These are phyloP conservation scores for Pseudogymnoascus sp. DNA, from an alignment of 2,329 filamentous ascomycete species.

Conservation along the genomic window DNA sequence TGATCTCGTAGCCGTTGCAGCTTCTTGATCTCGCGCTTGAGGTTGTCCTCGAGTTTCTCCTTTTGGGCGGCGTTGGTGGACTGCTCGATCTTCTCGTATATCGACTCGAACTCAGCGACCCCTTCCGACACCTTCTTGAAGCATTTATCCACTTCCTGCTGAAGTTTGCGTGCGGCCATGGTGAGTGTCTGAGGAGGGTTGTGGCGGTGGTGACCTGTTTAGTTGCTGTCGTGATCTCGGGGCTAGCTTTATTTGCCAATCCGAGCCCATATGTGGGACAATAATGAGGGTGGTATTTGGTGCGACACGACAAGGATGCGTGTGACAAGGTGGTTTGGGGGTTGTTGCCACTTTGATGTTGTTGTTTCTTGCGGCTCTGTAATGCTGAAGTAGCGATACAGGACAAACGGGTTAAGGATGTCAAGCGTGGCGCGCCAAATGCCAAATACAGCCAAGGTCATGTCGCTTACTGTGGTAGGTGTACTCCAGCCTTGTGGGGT, in stretches of 20 bases:
- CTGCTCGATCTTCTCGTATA: constrained; percentile 96
- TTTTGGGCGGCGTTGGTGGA: constrained; percentile 91
- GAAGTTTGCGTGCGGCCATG: constrained; percentile 94
- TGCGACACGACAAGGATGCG: constrained; percentile 7
- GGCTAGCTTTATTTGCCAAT: constrained; percentile 19
- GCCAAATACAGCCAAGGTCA: constrained; percentile 2
- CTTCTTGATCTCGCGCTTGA: constrained; percentile 99
- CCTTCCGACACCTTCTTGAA: constrained; percentile 98
- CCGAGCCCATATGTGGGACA: constrained; percentile 21
- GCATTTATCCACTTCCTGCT: constrained; percentile 98
- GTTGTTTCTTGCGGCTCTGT: constrained; percentile 7
- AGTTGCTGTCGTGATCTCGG: constrained; percentile 22
- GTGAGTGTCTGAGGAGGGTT: constrained; percentile 27
- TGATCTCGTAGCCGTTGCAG: constrained; percentile 93
- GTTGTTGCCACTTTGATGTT: not conserved
- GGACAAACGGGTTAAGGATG: constrained; percentile 4
- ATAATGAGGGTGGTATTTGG: not conserved
- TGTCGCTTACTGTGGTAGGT: constrained; percentile 5
- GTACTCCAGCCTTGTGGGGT: constrained; percentile 6
- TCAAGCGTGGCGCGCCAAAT: constrained; percentile 7
- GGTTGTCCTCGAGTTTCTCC: constrained; percentile 94
- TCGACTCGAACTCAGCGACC: constrained; percentile 81
- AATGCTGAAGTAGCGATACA: constrained; percentile 7
- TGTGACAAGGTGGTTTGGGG: constrained; percentile 1
- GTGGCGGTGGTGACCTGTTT: constrained; percentile 13